Conservation (phyloP, 345 rosid genomes). For the Draba incana region DNA sequence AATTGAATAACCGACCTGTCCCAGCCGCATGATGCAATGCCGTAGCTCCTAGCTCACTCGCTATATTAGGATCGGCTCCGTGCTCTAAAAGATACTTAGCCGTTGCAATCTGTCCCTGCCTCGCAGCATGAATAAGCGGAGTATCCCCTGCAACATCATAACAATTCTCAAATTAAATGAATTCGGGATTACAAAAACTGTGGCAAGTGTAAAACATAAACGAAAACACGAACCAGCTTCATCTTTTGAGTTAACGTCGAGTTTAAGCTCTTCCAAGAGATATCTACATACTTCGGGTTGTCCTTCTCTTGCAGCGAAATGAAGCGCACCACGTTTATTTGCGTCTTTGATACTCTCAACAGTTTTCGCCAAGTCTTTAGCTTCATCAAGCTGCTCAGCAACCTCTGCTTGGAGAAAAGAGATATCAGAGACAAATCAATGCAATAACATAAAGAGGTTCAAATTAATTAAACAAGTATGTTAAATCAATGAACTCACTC, state of each 20-base stretch:
- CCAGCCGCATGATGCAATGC: constrained; percentile 94
- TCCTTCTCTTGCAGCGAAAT: constrained; percentile 94
- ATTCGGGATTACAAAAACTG: not conserved
- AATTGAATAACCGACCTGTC: constrained; percentile 49
- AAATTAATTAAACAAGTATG: not conserved
- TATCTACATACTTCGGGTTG: constrained; percentile 77
- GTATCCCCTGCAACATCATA: constrained; percentile 69
- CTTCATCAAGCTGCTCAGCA: constrained; percentile 81
- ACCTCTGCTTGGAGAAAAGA: constrained; percentile 48
- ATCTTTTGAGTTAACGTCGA: constrained; percentile 64
- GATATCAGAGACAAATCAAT: constrained; percentile 11
- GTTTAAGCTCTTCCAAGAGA: constrained; percentile 81
- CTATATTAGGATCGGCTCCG: constrained; percentile 70
- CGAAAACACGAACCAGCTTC: constrained; percentile 66
- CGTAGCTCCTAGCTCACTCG: constrained; percentile 85
- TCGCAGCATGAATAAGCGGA: constrained; percentile 90
- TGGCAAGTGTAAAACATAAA: not conserved
- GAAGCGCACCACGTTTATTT: constrained; percentile 88
- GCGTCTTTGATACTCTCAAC: constrained; percentile 87
- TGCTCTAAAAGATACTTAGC: constrained; percentile 76
- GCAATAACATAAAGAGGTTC: too few relatives aligned
- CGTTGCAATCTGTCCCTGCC: constrained; percentile 80
- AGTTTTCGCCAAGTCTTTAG: constrained; percentile 63
- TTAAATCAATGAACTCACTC: constrained; percentile 51
- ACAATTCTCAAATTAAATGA: constrained; percentile 27